Evolutionary conservation across 352 stramenopile genomes (phyloP).

Genomic region (Nannochloropsis limnetica): DNA sequence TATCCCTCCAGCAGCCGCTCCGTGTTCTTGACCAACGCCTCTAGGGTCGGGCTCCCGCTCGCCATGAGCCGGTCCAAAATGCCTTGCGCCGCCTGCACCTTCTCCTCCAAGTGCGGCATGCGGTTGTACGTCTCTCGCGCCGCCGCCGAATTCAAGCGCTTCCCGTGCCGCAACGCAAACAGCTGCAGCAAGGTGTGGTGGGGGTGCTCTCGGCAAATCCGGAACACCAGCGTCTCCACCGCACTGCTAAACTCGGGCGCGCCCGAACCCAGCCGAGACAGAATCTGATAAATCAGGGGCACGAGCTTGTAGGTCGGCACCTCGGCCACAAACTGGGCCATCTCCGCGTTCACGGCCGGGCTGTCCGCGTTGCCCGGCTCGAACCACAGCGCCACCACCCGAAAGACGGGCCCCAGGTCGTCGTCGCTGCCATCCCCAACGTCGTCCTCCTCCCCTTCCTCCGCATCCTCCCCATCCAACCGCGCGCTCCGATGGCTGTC

Average conservation of each 20-base stretch:
- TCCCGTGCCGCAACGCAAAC: constrained; percentile 85
- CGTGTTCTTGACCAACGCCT: constrained; percentile 51
- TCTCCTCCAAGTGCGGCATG: constrained; percentile 46
- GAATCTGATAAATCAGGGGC: constrained; percentile 91
- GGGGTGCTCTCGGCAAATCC: constrained; percentile 83
- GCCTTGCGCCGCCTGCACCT: constrained; percentile 34
- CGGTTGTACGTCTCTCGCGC: constrained; percentile 49
- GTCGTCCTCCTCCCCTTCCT: neutral
- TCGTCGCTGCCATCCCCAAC: neutral
- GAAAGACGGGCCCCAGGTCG: constrained; percentile 16
- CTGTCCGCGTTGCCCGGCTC: constrained; percentile 7
- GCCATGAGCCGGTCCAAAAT: constrained; percentile 51
- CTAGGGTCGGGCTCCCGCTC: constrained; percentile 54
- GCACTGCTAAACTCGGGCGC: constrained; percentile 67
- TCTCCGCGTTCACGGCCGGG: constrained; percentile 1
- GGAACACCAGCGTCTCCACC: constrained; percentile 74
- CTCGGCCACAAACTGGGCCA: constrained; percentile 23
- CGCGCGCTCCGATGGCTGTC: neutral
- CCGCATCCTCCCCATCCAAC: neutral
- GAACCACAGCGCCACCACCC: constrained; percentile 14
- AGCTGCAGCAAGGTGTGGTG: constrained; percentile 90
- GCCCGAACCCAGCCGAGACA: constrained; percentile 76
- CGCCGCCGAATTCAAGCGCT: constrained; percentile 64
- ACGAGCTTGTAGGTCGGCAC: constrained; percentile 92
- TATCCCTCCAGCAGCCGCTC: constrained; percentile 52